Evolutionary conservation across 2,329 filamentous ascomycete genomes (phyloP), one percentile per base, ranked within the genome.

Genomic region (Diplocarpon mali): DNA sequence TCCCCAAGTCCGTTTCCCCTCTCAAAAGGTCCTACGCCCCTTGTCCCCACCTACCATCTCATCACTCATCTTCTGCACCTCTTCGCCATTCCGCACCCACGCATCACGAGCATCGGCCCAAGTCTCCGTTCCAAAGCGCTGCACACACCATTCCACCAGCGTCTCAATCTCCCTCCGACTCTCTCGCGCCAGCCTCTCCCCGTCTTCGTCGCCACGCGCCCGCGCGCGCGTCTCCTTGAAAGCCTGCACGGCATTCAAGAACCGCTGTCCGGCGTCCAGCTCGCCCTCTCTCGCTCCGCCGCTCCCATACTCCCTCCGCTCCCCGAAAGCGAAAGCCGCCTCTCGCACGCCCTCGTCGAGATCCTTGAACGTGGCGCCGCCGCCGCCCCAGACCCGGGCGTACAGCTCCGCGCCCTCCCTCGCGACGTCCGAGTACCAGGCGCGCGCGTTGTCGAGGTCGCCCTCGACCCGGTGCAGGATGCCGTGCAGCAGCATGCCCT

Each of bases 381-480:
- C 38, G 9, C 14, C 15, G n/a, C 20, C 38, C 38, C 38, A 39
- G n/a, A 39, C 4, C 5, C 24, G 13, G 9, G 9, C 30, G 15
- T 39, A 39, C 9, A 39, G 20, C 11, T 65, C 65, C 14, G 52
- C 55, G 3, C 30, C 30, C 30, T 32, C 30, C 30, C 60, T 59
- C 12, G 51, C 54, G 3, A 73, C 67, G 54, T 73, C 66, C 1
- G 58, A 51, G 42, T 71, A 67, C 71, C 70, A 74, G 0, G 65
- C 64, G 29, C 67, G 53, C 6, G 69, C 64, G 49, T 74, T 72
- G 17, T 66, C 59, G 42, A 69, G 65, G 45, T 73, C 70, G 3
- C 70, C 70, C 55, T 74, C 71, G 20, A 71, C 62, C 1, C 69
- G 61, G 46, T 73, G 70, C 48, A 75, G 53, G 12, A 75, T 67